Evolutionary conservation across 2,329 filamentous ascomycete species (phyloP).

Genomic region (Alternaria consortialis): DNA sequence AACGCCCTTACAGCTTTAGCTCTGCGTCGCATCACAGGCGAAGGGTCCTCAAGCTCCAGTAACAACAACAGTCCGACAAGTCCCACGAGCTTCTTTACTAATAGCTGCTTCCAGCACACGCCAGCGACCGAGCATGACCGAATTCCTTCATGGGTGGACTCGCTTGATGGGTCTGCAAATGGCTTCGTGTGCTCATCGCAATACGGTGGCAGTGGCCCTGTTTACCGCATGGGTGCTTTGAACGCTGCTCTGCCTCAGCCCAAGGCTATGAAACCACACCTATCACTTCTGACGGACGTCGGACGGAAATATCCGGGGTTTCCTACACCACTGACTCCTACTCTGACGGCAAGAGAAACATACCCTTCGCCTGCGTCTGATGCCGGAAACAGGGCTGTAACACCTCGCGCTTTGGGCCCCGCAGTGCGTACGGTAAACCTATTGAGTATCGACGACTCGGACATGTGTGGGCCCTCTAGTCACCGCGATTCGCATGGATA

Average conservation of each 20-base stretch:
- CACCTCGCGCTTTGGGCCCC: constrained; percentile 22
- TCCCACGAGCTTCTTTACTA: constrained; percentile 26
- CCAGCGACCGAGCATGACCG: constrained; percentile 1
- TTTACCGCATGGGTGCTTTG: constrained; percentile 32
- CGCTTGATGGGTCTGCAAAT: constrained; percentile 23
- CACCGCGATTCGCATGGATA: constrained; percentile 25
- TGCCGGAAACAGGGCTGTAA: constrained; percentile 16
- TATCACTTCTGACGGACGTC: constrained; percentile 41
- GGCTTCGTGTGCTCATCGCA: constrained; percentile 8
- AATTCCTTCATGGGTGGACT: constrained; percentile 22
- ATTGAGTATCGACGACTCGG: constrained; percentile 40
- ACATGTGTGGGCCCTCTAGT: constrained; percentile 31
- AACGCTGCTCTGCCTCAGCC: constrained; percentile 11
- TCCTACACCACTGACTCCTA: constrained; percentile 43
- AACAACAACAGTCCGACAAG: constrained; percentile 25
- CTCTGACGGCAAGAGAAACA: constrained; percentile 34
- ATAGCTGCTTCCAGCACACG: constrained; percentile 20
- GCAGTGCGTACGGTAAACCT: constrained; percentile 24
- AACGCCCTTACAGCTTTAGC: constrained; percentile 35
- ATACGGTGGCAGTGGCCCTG: constrained; percentile 10
- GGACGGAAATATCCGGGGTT: constrained; percentile 46
- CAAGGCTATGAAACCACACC: constrained; percentile 14
- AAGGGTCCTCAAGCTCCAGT: constrained; percentile 30
- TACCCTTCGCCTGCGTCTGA: constrained; percentile 42
- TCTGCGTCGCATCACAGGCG: constrained; percentile 42